Base-by-base conservation (phyloP, 208 protist species). In the Crithidia bombi region DNA sequence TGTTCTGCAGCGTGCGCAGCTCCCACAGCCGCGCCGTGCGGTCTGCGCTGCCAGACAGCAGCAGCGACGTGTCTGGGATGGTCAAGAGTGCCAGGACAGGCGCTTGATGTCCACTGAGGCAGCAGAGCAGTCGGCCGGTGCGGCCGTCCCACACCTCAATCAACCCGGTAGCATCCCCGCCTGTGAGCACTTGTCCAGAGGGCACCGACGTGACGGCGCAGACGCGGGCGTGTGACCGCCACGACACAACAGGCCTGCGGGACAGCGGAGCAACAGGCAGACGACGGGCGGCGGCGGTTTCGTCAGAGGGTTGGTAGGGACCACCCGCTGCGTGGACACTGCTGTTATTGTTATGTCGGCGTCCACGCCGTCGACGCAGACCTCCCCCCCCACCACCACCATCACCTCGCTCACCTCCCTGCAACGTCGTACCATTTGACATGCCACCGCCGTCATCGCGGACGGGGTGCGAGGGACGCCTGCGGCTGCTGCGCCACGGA, bases 71-170 rank as follows among this genome's bases (percentile, higher is more conserved):
- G 38, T 65, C 33, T 14, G 68, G 58, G 9, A 81, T 54, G 17
- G 64, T 52, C 25, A 65, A 26, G 1, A 85, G 72, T 5, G 78
- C 44, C 19, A 85, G 73, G 15, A 85, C 79, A 3, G 75, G 36
- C 15, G 65, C 83, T 19, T 62, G 65, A 57, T 85, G 78, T 0
- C 82, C 78, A 32, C 69, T 49, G 25, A 88, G 73, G 3, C 25
- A 50, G 51, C 69, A 74, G 36, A 85, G 75, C 3, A 49, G 50
- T 9, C 44, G 39, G 6, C 82, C 82, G 0, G 69, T 87, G 57
- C 82, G 76, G 78, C 77, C 57, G 61, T 87, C 82, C 69, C 74
- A 84, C 35, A 83, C 69, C 25, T 72, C 67, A 38, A 87, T 84
- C 36, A 66, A 39, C 15, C 83, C 79, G 15, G 51, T 55, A 1